These are phyloP conservation scores for Colletotrichum viniferum DNA, from an alignment of 2,329 filamentous ascomycete species.

Conservation along the genomic window DNA sequence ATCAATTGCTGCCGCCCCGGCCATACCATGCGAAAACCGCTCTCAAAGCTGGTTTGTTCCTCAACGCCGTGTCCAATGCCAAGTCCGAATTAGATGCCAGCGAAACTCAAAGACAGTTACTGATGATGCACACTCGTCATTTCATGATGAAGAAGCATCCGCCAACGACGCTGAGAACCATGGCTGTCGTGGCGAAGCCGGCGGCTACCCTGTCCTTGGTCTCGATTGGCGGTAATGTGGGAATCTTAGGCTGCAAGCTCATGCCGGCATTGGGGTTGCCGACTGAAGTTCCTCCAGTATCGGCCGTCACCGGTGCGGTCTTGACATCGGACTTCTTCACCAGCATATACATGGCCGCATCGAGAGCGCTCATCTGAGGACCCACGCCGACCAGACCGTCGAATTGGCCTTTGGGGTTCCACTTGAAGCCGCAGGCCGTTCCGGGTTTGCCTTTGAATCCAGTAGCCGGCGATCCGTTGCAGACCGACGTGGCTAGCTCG, in stretches of 20 bases:
- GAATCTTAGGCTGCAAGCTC: constrained; percentile 25
- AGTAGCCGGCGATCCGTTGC: constrained; percentile 47
- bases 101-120: neutral
- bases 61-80: neutral
- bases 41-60: constrained; percentile 12
- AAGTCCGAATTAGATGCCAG: neutral
- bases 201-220: constrained; percentile 58
- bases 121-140: neutral
- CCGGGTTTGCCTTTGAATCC: constrained; percentile 57
- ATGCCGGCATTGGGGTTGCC: constrained; percentile 54
- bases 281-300: constrained; percentile 63
- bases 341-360: constrained; percentile 66
- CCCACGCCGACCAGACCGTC: constrained; percentile 69
- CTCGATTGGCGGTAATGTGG: constrained; percentile 45
- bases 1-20: neutral
- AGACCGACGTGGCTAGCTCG: constrained; percentile 54
- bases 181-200: constrained; percentile 57
- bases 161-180: constrained; percentile 52
- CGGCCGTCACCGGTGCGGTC: constrained; percentile 52
- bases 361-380: constrained; percentile 71
- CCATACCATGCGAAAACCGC: neutral
- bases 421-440: constrained; percentile 71
- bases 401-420: constrained; percentile 57
- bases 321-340: constrained; percentile 38
- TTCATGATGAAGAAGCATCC: constrained; percentile 55